Base-by-base conservation (phyloP, 1,284 basidiomycete genomes). In the Caloboletus firmus region DNA sequence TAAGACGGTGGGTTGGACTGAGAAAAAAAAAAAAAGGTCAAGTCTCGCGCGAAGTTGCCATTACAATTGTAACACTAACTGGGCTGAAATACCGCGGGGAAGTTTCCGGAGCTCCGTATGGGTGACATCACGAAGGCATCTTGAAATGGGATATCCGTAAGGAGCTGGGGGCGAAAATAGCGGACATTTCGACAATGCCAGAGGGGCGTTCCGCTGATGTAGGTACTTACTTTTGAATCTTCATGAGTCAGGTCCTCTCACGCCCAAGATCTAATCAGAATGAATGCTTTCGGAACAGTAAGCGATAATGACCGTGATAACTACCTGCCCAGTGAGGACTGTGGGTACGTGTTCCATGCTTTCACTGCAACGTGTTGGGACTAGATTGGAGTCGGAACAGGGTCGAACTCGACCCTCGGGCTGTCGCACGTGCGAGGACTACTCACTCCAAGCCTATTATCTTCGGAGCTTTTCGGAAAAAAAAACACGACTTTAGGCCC, bases 131-230 rank as follows among this genome's bases (percentile, higher is more conserved):
- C 49, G 26, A 53, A 43, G 37, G 37, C 47, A 62, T 62, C 62
- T 55, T 54, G 36, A 51, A 52, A 55, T 46, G 39, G 45, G 17
- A 47, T 39, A 36, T 32, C 45, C 36, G 42, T 43, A 57, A 56
- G 41, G 24, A 22, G 42, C n/a, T 49, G 36, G 26, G 31, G 54
- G 24, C 69, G 65, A 70, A 62, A 68, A 58, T 31, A 49, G 46
- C 66, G 66, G 65, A 49, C 15, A 40, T 11, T 55, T 56, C 43
- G 36, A 46, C 44, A 40, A 37, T 22, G 37, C 8, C 22, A 24
- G 20, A 40, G 15, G 32, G 36, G 24, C 42, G 24, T 40, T 34
- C 15, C 32, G 47, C 22, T 46, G 36, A 59, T 42, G 8, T 9
- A 20, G 26, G 18, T 18, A 51, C 41, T n/a, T 20, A 50, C 41